Evolutionary conservation across 805 yeast genomes (phyloP).

Genomic region (Tetrapisispora phaffii): DNA sequence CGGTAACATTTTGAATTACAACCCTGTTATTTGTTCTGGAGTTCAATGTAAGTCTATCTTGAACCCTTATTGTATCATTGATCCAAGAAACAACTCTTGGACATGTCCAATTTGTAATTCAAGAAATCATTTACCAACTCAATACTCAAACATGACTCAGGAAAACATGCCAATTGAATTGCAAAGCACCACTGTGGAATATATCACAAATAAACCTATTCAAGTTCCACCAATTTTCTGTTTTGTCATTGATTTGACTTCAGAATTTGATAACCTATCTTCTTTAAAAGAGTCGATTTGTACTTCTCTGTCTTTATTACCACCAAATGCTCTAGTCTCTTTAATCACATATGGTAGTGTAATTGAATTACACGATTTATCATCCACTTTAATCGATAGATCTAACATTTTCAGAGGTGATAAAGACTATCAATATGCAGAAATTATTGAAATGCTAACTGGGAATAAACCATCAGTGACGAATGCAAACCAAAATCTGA

Average conservation of each 20-base stretch:
- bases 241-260: conserved; percentile 78
- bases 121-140: conserved; percentile 71
- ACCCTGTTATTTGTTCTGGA: conserved; percentile 71
- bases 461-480: conserved; percentile 37
- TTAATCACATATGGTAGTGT: conserved; percentile 75
- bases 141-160: conserved; percentile 62
- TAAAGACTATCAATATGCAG: conserved; percentile 54
- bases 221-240: conserved; percentile 74
- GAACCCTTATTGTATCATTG: conserved; percentile 77
- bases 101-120: conserved; percentile 69
- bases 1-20: conserved; percentile 65
- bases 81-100: conserved; percentile 67
- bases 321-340: conserved; percentile 81
- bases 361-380: conserved; percentile 77
- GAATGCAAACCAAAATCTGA: conserved; percentile 8
- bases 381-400: conserved; percentile 53
- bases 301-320: conserved; percentile 63
- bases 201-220: conserved; percentile 67
- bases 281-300: conserved; percentile 73
- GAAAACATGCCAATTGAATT: conserved; percentile 76
- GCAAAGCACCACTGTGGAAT: conserved; percentile 68
- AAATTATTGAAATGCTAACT: conserved; percentile 50
- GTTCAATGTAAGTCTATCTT: conserved; percentile 71
- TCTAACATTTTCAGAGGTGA: conserved; percentile 78
- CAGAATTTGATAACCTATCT: conserved; percentile 74